A percentile compares a stretch with the other conserved stretches of the same genome.
These are phyloP conservation scores for Lactifluus hygrophoroides DNA, from an alignment of 768 basidiomycete species.

Conservation along the genomic window DNA sequence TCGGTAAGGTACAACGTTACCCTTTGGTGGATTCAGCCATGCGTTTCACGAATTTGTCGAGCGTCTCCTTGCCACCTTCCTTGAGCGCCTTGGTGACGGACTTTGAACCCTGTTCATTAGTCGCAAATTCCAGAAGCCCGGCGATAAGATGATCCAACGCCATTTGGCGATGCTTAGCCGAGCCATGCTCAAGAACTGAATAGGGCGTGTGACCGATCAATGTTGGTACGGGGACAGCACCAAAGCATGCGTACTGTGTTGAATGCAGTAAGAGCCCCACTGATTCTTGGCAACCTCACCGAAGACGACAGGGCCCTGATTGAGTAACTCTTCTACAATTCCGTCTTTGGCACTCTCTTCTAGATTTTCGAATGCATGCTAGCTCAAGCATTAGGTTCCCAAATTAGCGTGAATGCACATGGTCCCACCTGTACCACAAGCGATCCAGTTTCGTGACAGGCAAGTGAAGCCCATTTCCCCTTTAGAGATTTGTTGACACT, in stretches of 20 bases:
- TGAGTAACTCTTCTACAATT: conserved; percentile 76
- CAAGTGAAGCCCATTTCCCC: conserved; percentile 83
- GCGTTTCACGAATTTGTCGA: conserved; percentile 64
- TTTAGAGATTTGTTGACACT: conserved; percentile 84
- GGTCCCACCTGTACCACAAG: conserved; percentile 69
- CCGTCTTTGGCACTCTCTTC: conserved; percentile 79
- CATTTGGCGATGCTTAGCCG: conserved; percentile 61
- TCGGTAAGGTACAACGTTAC: conserved; percentile 29
- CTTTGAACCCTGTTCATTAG: conserved; percentile 81
- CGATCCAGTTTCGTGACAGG: conserved; percentile 86
- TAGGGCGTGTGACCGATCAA: conserved; percentile 3
- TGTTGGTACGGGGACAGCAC: background rate
- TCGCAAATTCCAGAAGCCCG: conserved; percentile 72
- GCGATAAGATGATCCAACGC: conserved; percentile 70
- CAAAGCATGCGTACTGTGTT: conserved; percentile 54
- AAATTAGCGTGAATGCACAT: background rate
- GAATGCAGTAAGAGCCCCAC: conserved; percentile 84
- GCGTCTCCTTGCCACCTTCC: conserved; percentile 69
- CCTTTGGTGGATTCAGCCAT: conserved; percentile 85
- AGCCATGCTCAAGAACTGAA: conserved; percentile 78
- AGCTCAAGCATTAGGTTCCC: conserved; percentile 12
- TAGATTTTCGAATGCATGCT: conserved; percentile 83
- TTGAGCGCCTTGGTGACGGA: conserved; percentile 81
- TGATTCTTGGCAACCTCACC: conserved; percentile 77
- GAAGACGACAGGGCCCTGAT: conserved; percentile 59